Base-by-base conservation (phyloP, 139 green algal species). In the Yamagishiella unicocca region DNA sequence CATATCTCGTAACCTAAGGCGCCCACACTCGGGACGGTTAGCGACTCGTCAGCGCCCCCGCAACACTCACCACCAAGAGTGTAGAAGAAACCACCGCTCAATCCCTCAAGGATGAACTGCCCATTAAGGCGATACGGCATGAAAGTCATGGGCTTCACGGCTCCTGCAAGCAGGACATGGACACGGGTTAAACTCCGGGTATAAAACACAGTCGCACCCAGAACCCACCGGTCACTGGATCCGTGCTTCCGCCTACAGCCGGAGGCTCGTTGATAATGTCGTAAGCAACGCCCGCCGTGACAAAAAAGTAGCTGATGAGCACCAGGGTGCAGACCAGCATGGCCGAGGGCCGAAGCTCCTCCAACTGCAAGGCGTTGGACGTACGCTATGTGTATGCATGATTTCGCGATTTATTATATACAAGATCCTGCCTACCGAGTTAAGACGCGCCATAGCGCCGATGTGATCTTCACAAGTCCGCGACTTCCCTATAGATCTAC, bases 81-180 rank as follows among this genome's bases (percentile, higher is more conserved):
- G 88, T 95, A 95, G 70, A 96, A 93, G 70, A 96, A 93, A 24
- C 93, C 93, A 1, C 93, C 92, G 35, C 88, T 90, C 17, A 95
- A 37, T 14, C 93, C 93, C 75, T 96, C 93, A 14, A 96, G 88
- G 70, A 96, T 96, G 75, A 95, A 96, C 85, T 96, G 93, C 27
- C 88, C 90, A 42, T 96, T 96, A 25, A 95, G 89, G 5, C 93
- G 85, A 42, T 91, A 90, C 4, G 91, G 87, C 91, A 96, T 91
- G 88, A 96, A 94, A 10, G 94, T 89, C 45, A 91, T 83, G 22
- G 91, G 89, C 80, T 88, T 88, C 12, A 91, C 33, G 27, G 87
- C 85, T 29, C 91, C 91, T 94, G 89, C 71, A 33, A 46, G 37
- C 8, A 19, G 31, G 5, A 45, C 33, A 50, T 50, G 67, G 50